Evolutionary conservation across 2,329 filamentous ascomycete species (phyloP).

Genomic region (Nemania sp.): DNA sequence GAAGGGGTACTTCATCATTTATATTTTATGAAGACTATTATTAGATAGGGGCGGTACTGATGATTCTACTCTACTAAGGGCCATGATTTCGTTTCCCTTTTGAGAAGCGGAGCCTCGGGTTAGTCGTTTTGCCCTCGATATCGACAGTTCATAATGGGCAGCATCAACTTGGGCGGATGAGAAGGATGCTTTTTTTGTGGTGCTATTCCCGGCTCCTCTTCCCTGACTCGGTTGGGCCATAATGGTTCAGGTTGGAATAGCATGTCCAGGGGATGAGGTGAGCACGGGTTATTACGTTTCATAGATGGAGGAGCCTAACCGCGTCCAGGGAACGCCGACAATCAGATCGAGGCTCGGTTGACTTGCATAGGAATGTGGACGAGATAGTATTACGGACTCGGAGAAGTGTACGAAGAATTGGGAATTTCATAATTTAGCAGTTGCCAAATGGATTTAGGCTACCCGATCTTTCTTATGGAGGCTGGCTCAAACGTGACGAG

Average conservation of each 20-base stretch:
- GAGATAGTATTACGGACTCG: neutral
- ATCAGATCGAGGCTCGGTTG: neutral
- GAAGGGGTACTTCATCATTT: slow-evolving; percentile 16
- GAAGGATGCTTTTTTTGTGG: neutral
- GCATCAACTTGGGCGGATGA: neutral
- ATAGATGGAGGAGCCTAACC: neutral
- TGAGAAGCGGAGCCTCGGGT: neutral
- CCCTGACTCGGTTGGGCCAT: neutral
- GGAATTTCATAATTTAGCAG: neutral
- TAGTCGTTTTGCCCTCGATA: neutral
- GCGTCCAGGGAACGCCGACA: neutral
- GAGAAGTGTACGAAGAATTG: neutral
- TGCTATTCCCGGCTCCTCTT: neutral
- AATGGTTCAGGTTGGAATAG: neutral
- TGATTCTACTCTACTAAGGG: neutral
- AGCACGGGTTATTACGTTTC: neutral
- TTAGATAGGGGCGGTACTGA: neutral
- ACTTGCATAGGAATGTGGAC: neutral
- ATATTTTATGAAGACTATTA: slow-evolving; percentile 12
- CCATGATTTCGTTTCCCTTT: neutral
- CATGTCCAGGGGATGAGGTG: neutral
- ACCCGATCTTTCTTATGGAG: neutral
- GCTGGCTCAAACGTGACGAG: neutral
- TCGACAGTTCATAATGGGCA: neutral
- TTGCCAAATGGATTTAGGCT: neutral